phyloP scores from a whole-genome alignment of 805 yeast species.

The Hanseniaspora meyeri region DNA sequence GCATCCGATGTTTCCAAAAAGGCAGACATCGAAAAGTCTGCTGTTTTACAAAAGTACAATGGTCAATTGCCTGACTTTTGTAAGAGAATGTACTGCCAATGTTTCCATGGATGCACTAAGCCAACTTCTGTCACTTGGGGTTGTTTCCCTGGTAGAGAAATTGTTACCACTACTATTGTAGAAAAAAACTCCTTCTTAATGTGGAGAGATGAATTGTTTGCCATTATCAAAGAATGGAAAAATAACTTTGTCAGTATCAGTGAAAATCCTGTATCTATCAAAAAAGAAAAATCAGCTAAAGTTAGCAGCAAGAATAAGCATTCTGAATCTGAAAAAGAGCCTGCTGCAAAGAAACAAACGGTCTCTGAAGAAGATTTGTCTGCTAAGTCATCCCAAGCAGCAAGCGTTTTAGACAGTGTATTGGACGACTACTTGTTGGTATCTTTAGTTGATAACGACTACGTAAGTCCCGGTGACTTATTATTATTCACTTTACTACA shows the following conservation, averaged over 20 bases:
- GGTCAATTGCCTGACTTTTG: not conserved
- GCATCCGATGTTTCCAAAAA: constrained; percentile 5
- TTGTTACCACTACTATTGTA: constrained; percentile 89
- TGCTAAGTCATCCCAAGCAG: constrained; percentile 29
- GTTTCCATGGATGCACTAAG: constrained; percentile 34
- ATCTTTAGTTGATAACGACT: constrained; percentile 86
- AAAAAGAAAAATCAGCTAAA: constrained; percentile 18
- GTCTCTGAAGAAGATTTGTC: constrained; percentile 15
- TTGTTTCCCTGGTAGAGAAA: constrained; percentile 89
- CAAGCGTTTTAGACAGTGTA: constrained; percentile 33
- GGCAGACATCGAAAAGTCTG: constrained; percentile 5
- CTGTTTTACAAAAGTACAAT: constrained; percentile 5
- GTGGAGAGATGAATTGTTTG: constrained; percentile 92
- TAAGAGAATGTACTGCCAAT: constrained; percentile 10
- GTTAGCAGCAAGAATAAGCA: constrained; percentile 17
- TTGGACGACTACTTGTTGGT: constrained; percentile 55
- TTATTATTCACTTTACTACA: constrained; percentile 9
- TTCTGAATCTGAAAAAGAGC: constrained; percentile 21
- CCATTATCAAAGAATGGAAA: constrained; percentile 73
- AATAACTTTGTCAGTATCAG: constrained; percentile 32
- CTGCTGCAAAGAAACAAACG: constrained; percentile 17
- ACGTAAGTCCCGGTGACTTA: constrained; percentile 30
- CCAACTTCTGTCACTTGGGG: constrained; percentile 99
- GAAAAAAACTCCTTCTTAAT: constrained; percentile 86
- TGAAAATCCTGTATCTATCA: constrained; percentile 21